Conservation (phyloP, 306 rosid species). For the Rosa persica region DNA sequence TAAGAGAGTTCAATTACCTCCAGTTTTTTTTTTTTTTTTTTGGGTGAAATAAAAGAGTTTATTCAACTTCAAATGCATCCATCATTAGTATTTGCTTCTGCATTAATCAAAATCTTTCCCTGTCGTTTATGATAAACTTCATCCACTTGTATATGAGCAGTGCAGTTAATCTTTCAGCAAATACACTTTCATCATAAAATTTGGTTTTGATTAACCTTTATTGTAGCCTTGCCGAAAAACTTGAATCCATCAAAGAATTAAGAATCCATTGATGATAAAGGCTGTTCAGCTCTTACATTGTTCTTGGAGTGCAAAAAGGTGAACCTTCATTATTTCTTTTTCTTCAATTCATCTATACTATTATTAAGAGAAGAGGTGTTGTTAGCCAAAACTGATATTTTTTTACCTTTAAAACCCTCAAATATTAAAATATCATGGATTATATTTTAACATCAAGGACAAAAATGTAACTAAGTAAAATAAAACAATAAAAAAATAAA, state of each 20-base stretch:
- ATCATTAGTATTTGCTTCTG: background rate
- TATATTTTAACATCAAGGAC: no score
- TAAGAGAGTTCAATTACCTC: no score
- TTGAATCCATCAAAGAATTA: conserved; percentile 71
- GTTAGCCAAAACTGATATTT: no score
- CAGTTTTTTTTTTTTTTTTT: no score
- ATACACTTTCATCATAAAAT: conserved; percentile 1
- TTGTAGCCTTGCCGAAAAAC: conserved; percentile 91
- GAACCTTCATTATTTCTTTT: conserved; percentile 12
- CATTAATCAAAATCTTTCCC: background rate
- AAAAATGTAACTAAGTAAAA: no score
- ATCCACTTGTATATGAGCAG: background rate
- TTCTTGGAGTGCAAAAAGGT: conserved; percentile 91
- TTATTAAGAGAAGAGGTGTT: no score
- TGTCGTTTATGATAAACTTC: background rate
- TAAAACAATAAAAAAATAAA: no score
- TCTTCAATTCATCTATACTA: conserved; percentile 26
- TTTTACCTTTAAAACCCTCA: no score
- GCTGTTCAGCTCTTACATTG: conserved; percentile 50
- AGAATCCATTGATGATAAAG: conserved; percentile 64
- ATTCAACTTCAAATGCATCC: background rate
- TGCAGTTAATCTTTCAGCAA: background rate
- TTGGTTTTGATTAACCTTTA: conserved; percentile 28
- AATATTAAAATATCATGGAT: no score
- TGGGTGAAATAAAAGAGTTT: background rate